These are phyloP conservation scores for Trypanosoma caninum DNA, from an alignment of 208 protist species.

Conservation along the genomic window DNA sequence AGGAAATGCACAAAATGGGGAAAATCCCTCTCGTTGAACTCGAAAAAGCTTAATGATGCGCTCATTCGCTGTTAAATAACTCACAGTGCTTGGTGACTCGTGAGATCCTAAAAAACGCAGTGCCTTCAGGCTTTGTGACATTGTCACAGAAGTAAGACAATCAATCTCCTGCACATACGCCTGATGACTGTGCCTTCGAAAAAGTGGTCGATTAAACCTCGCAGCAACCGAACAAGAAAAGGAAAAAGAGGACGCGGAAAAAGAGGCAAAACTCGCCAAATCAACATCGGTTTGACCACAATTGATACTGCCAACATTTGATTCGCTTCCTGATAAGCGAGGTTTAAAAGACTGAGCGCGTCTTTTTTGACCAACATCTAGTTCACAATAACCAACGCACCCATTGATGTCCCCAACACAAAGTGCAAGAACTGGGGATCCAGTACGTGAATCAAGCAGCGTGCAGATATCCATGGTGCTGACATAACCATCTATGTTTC, in stretches of 20 bases:
- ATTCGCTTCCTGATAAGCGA: conserved; percentile 23
- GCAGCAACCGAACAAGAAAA: conserved; percentile 30
- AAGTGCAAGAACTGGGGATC: conserved; percentile 54
- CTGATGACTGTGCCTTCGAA: conserved; percentile 76
- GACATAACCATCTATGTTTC: conserved; percentile 42
- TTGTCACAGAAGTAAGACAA: conserved; percentile 74
- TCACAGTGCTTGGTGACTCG: conserved; percentile 75
- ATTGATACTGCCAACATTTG: conserved; percentile 19
- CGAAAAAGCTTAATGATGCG: conserved; percentile 86
- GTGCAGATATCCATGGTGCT: conserved; percentile 68
- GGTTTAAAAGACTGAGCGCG: conserved; percentile 7
- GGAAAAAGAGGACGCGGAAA: conserved; percentile 34
- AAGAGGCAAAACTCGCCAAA: conserved; percentile 13
- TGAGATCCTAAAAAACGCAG: conserved; percentile 57
- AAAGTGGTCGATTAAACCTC: conserved; percentile 44
- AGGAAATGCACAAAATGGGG: conserved; percentile 67
- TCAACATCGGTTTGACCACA: conserved; percentile 19
- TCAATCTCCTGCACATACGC: conserved; percentile 84
- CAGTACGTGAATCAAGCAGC: conserved; percentile 69
- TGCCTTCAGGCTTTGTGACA: conserved; percentile 73
- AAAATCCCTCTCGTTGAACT: conserved; percentile 76
- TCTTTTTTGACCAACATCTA: conserved; percentile 43
- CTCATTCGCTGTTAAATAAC: conserved; percentile 86
- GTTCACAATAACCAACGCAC: conserved; percentile 79
- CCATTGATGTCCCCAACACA: conserved; percentile 82